Base-by-base conservation (phyloP, 2,329 filamentous ascomycete species). In the Colletotrichum godetiae region DNA sequence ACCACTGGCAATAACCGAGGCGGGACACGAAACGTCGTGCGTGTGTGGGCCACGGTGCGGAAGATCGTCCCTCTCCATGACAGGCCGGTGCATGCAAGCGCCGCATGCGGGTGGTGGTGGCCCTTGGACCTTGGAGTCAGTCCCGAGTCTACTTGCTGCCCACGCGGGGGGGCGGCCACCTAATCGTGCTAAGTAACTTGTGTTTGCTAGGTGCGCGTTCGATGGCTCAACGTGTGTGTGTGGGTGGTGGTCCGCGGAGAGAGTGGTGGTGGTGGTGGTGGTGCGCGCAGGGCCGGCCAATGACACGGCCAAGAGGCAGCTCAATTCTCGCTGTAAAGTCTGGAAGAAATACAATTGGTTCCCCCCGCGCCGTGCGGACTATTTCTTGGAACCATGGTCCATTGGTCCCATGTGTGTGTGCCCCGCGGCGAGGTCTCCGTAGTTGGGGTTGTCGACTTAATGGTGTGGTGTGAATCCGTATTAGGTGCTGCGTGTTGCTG, bases 241-340 rank as follows among this genome's bases (percentile, higher is more conserved):
- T 42, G 56, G 22, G 62, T 67, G 55, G 31, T 66, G 56, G 37
- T 29, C n/a, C 22, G 33, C 13, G 35, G 35, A 42, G 37, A 53
- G 22, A 11, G 46, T 29, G 46, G 52, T n/a, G 60, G 19, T 29
- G 46, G 52, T n/a, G 60, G 19, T 7, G 46, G 61, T 10, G 46
- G 31, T n/a, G 37, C 27, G 35, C 8, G 31, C n/a, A 52, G 67
- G 33, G 35, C 19, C 31, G 27, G 31, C 74, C 74, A 75, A 75
- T 73, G 37, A 57, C 19, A 12, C 3, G 52, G 55, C 22, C 63
- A 27, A 27, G n/a, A 27, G n/a, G 22, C n/a, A 71, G 55, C 33
- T 60, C 68, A 72, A 75, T 74, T 73, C 72, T 72, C 74, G 74
- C 74, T 71, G 67, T 42, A 74, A 75, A 64, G 37, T 24, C 24